Evolutionary conservation across 768 basidiomycete species (phyloP).

Genomic region (Tylopilus vinaceipallidus): DNA sequence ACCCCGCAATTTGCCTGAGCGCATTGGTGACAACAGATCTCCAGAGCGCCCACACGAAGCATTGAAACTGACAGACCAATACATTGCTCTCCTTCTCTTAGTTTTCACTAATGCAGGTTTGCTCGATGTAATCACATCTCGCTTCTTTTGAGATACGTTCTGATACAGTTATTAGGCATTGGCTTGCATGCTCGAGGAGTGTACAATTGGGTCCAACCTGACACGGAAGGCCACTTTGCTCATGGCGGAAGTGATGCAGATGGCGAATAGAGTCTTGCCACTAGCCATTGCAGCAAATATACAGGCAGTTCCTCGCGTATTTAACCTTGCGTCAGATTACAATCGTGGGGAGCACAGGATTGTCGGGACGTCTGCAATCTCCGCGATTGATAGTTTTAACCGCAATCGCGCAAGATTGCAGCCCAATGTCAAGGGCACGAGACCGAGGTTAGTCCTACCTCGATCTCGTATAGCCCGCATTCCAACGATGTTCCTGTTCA

Average conservation of each 20-base stretch:
- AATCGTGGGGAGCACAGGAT: slow-evolving; percentile 74
- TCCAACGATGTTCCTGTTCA: slow-evolving; percentile 21
- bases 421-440: slow-evolving; percentile 52
- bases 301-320: slow-evolving; percentile 85
- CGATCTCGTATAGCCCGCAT: not conserved
- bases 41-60: slow-evolving; percentile 51
- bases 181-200: slow-evolving; percentile 81
- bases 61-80: slow-evolving; percentile 89
- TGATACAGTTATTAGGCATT: slow-evolving; percentile 57
- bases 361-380: slow-evolving; percentile 79
- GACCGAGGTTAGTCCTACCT: slow-evolving; percentile 54
- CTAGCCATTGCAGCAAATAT: slow-evolving; percentile 77
- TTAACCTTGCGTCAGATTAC: slow-evolving; percentile 82
- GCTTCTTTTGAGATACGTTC: not conserved
- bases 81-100: slow-evolving; percentile 79
- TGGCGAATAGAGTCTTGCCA: slow-evolving; percentile 86
- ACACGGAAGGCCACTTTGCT: slow-evolving; percentile 88
- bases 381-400: slow-evolving; percentile 89
- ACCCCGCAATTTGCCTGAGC: slow-evolving; percentile 38
- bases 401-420: slow-evolving; percentile 79
- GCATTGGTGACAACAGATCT: slow-evolving; percentile 34
- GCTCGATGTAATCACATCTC: slow-evolving; percentile 61
- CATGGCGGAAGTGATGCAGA: slow-evolving; percentile 86
- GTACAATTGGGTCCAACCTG: slow-evolving; percentile 65
- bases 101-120: slow-evolving; percentile 87